Conservation (phyloP, 2,329 filamentous ascomycete genomes). For the Colletotrichum sidae region DNA sequence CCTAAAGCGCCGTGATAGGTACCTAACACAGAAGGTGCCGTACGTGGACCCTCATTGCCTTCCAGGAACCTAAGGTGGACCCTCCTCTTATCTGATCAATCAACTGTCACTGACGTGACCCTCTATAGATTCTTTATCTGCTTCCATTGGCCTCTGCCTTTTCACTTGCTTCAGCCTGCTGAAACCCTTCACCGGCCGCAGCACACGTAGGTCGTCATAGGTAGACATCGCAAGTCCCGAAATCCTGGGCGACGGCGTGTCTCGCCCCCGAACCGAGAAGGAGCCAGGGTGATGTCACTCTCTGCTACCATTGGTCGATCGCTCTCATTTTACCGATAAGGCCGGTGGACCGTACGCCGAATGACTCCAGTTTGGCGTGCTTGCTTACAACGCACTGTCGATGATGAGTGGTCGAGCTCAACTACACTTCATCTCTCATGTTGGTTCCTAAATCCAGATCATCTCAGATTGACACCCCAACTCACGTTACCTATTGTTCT, state of each 20-base stretch:
- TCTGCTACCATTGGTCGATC: not conserved
- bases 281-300: slow-evolving; percentile 24
- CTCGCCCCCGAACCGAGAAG: not conserved
- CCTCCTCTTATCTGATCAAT: too few relatives aligned
- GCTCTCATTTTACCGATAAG: slow-evolving; percentile 33
- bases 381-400: slow-evolving; percentile 32
- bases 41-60: too few relatives aligned
- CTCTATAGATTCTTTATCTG: too few relatives aligned
- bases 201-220: not conserved
- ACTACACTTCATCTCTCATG: slow-evolving; percentile 27
- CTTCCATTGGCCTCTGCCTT: too few relatives aligned
- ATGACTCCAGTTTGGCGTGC: slow-evolving; percentile 34
- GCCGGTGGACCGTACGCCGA: slow-evolving; percentile 28
- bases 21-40: too few relatives aligned
- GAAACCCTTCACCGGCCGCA: too few relatives aligned
- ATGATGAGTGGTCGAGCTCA: slow-evolving; percentile 33
- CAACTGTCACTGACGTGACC: too few relatives aligned
- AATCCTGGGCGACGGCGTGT: not conserved
- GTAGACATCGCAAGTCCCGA: not conserved
- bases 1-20: too few relatives aligned
- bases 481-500: too few relatives aligned
- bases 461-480: not conserved
- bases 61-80: too few relatives aligned
- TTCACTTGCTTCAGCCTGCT: too few relatives aligned
- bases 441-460: not conserved